A percentile compares a stretch with the other conserved stretches of the same genome.
These are phyloP conservation scores for Biancaea sappan DNA, from an alignment of 306 rosid species.

Conservation along the genomic window DNA sequence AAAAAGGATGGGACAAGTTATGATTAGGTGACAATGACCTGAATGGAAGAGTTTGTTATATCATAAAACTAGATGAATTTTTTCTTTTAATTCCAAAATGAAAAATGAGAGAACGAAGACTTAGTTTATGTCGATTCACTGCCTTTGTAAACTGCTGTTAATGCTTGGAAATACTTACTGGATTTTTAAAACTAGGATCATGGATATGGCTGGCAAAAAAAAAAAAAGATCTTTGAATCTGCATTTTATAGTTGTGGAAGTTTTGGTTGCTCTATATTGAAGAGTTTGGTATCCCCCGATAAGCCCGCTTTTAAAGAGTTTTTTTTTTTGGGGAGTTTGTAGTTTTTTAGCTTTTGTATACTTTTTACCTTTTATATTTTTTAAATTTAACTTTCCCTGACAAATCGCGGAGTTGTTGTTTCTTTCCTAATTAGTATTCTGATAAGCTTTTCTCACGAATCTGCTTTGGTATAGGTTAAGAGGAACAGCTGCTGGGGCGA, in stretches of 20 bases:
- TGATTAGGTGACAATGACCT: slow-evolving; percentile 1
- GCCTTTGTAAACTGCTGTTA: slow-evolving; percentile 21
- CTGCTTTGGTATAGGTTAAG: slow-evolving; percentile 60
- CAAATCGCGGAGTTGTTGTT: slow-evolving; percentile 15
- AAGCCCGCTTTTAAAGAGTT: slow-evolving; percentile 18
- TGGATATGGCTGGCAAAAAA: neutral
- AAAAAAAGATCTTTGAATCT: neutral
- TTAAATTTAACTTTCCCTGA: slow-evolving; percentile 15
- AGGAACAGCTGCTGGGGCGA: slow-evolving; percentile 81
- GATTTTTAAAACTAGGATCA: slow-evolving; percentile 7
- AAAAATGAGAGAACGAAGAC: neutral
- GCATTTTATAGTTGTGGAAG: slow-evolving; percentile 16
- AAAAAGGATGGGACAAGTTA: neutral
- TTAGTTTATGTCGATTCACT: neutral
- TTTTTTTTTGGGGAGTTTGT: slow-evolving; percentile 1
- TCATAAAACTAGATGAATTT: neutral
- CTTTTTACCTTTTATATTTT: neutral
- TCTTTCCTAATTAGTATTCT: neutral
- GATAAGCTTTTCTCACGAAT: slow-evolving; percentile 16
- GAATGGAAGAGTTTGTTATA: neutral
- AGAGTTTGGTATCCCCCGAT: neutral
- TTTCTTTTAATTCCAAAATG: neutral
- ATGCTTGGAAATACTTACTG: neutral
- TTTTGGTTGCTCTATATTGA: slow-evolving; percentile 6
- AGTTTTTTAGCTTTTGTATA: neutral